Evolutionary conservation across 768 basidiomycete genomes (phyloP).

Genomic region (Phaeotremella skinneri): DNA sequence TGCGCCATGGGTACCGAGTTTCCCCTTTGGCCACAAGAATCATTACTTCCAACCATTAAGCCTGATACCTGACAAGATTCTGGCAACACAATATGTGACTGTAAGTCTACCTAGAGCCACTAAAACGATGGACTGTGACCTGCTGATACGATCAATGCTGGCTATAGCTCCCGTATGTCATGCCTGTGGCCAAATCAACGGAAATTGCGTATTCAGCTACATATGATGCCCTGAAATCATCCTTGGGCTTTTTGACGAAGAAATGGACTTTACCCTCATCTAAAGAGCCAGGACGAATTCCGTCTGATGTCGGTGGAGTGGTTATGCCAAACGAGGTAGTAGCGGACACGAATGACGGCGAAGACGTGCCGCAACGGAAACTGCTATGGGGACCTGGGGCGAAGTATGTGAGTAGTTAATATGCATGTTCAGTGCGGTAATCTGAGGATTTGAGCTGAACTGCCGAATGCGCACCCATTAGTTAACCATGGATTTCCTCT

Average conservation of each 20-base stretch:
- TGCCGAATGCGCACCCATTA: not conserved
- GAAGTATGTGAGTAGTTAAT: not conserved
- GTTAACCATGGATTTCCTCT: conserved; percentile 27
- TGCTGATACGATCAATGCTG: not conserved
- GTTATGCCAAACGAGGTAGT: not conserved
- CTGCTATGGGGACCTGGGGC: not conserved
- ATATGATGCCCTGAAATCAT: not conserved
- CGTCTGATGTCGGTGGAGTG: not conserved
- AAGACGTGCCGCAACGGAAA: not conserved
- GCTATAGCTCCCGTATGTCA: not conserved
- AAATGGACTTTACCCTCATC: conserved; percentile 10
- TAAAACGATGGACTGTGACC: not conserved
- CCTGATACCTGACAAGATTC: conserved; percentile 32
- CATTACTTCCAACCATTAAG: conserved; percentile 28
- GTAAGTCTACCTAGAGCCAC: conserved; percentile 29
- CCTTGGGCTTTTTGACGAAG: not conserved
- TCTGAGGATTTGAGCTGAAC: no score
- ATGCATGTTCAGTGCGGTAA: no score
- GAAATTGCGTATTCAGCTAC: not conserved
- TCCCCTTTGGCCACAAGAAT: conserved; percentile 30
- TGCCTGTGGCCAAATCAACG: not conserved
- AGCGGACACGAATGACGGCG: not conserved
- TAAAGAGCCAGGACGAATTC: no score
- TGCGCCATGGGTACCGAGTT: conserved; percentile 36
- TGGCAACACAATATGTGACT: conserved; percentile 38